Conservation (phyloP, 768 basidiomycete genomes). For the Mycena sanguinolenta region DNA sequence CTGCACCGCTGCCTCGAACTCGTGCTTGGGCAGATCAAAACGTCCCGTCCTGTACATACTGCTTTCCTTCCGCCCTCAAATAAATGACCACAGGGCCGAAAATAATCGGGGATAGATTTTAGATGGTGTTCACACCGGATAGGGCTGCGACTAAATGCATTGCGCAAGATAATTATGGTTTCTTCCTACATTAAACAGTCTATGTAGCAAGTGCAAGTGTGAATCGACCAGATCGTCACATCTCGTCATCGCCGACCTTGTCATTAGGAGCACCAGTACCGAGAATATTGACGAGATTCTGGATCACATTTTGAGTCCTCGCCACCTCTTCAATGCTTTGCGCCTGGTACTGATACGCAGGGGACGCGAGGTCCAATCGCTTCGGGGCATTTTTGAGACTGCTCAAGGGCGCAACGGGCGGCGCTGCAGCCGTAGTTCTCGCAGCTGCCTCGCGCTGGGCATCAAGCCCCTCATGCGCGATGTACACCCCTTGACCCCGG, state of each 20-base stretch:
- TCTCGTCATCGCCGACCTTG: not conserved
- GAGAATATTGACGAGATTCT: not conserved
- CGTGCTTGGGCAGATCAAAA: no score
- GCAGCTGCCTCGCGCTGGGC: not conserved
- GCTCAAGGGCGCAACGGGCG: not conserved
- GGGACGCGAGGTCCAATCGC: not conserved
- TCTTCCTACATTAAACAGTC: not conserved
- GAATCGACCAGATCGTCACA: not conserved
- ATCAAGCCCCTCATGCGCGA: not conserved
- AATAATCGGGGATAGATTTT: no score
- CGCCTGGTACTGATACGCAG: no score
- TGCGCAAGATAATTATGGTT: not conserved
- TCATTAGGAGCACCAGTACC: not conserved
- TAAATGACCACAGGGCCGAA: no score
- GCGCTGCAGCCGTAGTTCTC: no score
- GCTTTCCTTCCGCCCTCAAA: no score
- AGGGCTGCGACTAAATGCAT: not conserved
- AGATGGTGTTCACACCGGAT: no score
- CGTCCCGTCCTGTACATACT: no score
- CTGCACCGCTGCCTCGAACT: no score
- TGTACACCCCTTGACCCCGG: constrained; percentile 34
- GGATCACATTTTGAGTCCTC: not conserved
- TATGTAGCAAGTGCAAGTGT: not conserved
- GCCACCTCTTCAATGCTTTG: not conserved
- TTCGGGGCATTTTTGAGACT: not conserved